A percentile compares a stretch with the other conserved stretches of the same genome.
Conservation (phyloP, 2,329 filamentous ascomycete species). For the Xylaria polymorpha region DNA sequence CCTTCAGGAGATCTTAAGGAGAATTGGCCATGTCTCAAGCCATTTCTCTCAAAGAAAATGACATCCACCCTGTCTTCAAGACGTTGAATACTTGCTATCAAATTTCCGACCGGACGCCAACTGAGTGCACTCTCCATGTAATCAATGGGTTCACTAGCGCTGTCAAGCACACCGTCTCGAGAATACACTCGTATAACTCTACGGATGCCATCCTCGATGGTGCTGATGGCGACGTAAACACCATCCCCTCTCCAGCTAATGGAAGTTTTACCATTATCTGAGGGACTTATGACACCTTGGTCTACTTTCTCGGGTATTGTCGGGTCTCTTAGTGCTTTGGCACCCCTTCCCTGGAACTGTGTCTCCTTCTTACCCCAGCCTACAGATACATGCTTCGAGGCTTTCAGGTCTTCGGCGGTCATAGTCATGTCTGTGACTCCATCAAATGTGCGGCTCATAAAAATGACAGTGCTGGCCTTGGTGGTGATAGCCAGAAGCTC, state of each 20-base stretch:
- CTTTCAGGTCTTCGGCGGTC: conserved; percentile 79
- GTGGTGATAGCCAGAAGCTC: conserved; percentile 89
- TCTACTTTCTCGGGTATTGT: conserved; percentile 95
- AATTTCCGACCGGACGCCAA: conserved; percentile 91
- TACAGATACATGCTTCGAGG: conserved; percentile 94
- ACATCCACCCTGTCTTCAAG: conserved; percentile 77
- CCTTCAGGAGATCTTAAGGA: conserved; percentile 76
- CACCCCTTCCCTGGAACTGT: conserved; percentile 93
- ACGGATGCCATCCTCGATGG: conserved; percentile 73
- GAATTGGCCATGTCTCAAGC: conserved; percentile 96
- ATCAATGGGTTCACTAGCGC: conserved; percentile 94
- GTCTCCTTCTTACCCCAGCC: conserved; percentile 99
- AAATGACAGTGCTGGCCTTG: conserved; percentile 79
- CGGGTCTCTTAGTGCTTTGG: conserved; percentile 86
- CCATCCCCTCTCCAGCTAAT: conserved; percentile 97
- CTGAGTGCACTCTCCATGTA: conserved; percentile 87
- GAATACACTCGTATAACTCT: conserved; percentile 91
- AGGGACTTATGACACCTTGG: conserved; percentile 77
- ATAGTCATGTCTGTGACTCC: conserved; percentile 80
- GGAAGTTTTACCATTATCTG: conserved; percentile 76
- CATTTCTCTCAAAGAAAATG: conserved; percentile 96
- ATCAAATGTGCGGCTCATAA: conserved; percentile 94
- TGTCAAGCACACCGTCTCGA: conserved; percentile 89
- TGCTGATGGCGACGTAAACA: conserved; percentile 88
- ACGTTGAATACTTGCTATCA: conserved; percentile 87